These are phyloP conservation scores for Sphaerulina vaccinii DNA, from an alignment of 2,329 filamentous ascomycete genomes.

Conservation along the genomic window DNA sequence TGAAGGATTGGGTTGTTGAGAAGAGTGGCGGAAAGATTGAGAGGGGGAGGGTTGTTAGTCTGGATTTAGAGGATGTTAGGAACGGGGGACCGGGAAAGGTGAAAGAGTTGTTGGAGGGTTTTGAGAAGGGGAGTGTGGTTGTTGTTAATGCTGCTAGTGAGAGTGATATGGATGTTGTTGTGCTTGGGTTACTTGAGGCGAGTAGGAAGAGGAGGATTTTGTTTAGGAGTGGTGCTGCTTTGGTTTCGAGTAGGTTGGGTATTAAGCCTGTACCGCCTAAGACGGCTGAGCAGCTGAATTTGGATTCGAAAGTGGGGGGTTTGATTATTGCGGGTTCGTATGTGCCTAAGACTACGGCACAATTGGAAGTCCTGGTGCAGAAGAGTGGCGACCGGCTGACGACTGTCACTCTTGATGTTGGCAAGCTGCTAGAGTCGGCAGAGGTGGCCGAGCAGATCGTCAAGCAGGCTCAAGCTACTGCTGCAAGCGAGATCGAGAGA, in stretches of 20 bases:
- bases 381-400: constrained; percentile 44
- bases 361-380: constrained; percentile 47
- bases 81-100: constrained; percentile 47
- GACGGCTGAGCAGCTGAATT: constrained; percentile 45
- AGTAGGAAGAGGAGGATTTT: constrained; percentile 44
- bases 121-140: constrained; percentile 45
- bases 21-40: constrained; percentile 50
- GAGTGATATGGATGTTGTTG: constrained; percentile 56
- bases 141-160: constrained; percentile 56
- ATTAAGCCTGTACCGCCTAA: constrained; percentile 55
- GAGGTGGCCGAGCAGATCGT: constrained; percentile 40
- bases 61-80: constrained; percentile 52
- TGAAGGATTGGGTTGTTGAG: constrained; percentile 55
- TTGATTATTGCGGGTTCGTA: constrained; percentile 59
- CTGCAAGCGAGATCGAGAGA: constrained; percentile 35
- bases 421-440: constrained; percentile 46
- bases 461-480: constrained; percentile 39
- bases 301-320: constrained; percentile 45
- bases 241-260: constrained; percentile 53
- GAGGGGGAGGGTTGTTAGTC: constrained; percentile 42
- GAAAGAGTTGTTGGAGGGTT: constrained; percentile 41
- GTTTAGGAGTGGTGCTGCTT: constrained; percentile 49
- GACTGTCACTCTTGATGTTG: constrained; percentile 51
- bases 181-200: constrained; percentile 47
- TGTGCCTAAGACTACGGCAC: constrained; percentile 59